These are phyloP conservation scores for Pythium periplocum DNA, from an alignment of 352 stramenopile species.

Conservation along the genomic window DNA sequence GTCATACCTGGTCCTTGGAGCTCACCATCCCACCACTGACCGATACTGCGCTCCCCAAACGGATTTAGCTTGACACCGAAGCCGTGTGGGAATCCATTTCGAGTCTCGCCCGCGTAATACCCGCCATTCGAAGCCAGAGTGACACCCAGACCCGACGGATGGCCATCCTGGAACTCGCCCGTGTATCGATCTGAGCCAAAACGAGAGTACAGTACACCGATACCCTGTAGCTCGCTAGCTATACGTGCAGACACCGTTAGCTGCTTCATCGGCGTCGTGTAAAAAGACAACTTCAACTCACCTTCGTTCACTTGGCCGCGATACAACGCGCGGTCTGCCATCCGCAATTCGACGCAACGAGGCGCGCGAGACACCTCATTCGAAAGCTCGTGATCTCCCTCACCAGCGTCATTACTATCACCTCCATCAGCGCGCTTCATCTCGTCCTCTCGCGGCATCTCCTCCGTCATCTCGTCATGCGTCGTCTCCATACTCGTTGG, in stretches of 20 bases:
- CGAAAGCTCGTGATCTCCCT: too few relatives aligned
- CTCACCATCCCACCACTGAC: slow-evolving; percentile 29
- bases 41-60: slow-evolving; percentile 37
- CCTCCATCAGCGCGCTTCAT: too few relatives aligned
- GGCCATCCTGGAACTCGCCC: slow-evolving; percentile 26
- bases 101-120: slow-evolving; percentile 35
- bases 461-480: too few relatives aligned
- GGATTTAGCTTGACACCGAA: slow-evolving; percentile 40
- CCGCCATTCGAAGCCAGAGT: slow-evolving; percentile 32
- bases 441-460: too few relatives aligned
- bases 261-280: neutral
- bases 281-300: neutral
- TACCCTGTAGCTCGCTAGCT: slow-evolving; percentile 31
- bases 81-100: slow-evolving; percentile 16
- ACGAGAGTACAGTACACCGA: slow-evolving; percentile 28
- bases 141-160: slow-evolving; percentile 37
- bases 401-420: too few relatives aligned
- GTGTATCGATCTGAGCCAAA: slow-evolving; percentile 31
- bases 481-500: too few relatives aligned
- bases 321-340: slow-evolving; percentile 1
- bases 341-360: too few relatives aligned
- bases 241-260: neutral
- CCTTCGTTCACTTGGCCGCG: slow-evolving; percentile 7
- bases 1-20: slow-evolving; percentile 35
- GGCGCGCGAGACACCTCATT: too few relatives aligned